Base-by-base conservation (phyloP, 352 stramenopile genomes). In the Pythium folliculosum region DNA sequence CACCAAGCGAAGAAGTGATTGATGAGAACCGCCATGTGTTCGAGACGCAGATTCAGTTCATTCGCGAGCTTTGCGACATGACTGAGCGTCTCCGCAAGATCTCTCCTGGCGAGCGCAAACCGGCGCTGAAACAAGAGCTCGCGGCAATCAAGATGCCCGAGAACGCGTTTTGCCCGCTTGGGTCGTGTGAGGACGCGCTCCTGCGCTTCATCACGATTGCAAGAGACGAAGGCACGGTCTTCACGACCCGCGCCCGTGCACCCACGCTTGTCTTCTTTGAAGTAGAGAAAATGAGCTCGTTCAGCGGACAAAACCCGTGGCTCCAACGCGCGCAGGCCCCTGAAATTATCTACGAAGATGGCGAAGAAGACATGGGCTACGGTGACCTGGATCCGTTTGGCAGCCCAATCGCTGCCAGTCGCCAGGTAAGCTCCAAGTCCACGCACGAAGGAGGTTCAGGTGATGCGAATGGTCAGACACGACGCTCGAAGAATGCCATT, bases 251-350 rank as follows among this genome's bases (percentile, higher is more conserved):
- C n/a, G 87, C 89, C 16, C 79, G 89, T 17, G 89, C 89, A 14
- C 89, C 89, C 17, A 93, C 84, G 21, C 71, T 95, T 13, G 69
- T 96, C 52, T 92, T 90, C 62, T 96, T 94, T 67, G 89, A 96
- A 56, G 88, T 96, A 19, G 79, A 89, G 49, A 73, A 73, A 35
- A 68, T 89, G 22, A 72, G 64, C 21, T 75, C 60, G 21, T 59
- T 72, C 22, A 75, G 51, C 22, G 71, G 71, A 16, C 81, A 82
- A 54, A 89, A 74, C 59, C 48, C 77, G 22, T 91, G 83, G 83
- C 63, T 91, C 10, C 73, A 91, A 43, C 71, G 74, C 9, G 77
- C 77, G 2, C 52, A 61, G 27, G 56, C 52, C 5, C 60, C 59
- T 21, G 47, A 58, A 5, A 40, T 43, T 0, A 16, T 49, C 2